Conservation (phyloP, 768 basidiomycete genomes). For the Tephrocybe sp. region DNA sequence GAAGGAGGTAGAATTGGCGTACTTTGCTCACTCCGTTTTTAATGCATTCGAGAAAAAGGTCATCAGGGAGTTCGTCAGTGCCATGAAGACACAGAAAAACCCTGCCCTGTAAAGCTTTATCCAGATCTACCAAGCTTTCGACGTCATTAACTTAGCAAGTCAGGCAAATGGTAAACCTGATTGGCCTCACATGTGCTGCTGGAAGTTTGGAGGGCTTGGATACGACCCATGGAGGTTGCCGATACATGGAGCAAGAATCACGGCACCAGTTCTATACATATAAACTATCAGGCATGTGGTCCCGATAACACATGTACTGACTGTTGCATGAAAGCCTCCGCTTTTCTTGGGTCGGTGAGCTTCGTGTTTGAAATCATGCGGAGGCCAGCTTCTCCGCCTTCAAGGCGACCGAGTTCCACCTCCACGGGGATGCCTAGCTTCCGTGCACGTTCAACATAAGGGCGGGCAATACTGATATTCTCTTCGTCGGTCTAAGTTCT, state of each 20-base stretch:
- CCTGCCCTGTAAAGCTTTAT: conserved; percentile 30
- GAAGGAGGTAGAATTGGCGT: not conserved
- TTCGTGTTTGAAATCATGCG: conserved; percentile 46
- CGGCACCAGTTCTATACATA: conserved; percentile 37
- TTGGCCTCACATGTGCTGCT: conserved; percentile 37
- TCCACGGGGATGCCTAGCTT: conserved; percentile 41
- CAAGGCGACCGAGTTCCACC: conserved; percentile 46
- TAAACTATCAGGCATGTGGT: not conserved
- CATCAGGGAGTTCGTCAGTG: conserved; percentile 43
- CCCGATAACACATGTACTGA: conserved; percentile 9
- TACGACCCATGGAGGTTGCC: conserved; percentile 48
- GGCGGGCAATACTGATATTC: conserved; percentile 41
- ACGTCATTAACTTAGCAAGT: not conserved
- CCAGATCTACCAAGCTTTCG: conserved; percentile 35
- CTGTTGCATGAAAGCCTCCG: conserved; percentile 40
- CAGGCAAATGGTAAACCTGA: not conserved
- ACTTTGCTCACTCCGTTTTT: conserved; percentile 45
- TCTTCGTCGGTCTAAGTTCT: conserved; percentile 44
- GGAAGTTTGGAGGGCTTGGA: conserved; percentile 43
- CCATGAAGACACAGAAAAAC: conserved; percentile 43
- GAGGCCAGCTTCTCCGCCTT: conserved; percentile 49
- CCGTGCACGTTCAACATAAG: conserved; percentile 41
- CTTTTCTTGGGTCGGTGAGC: conserved; percentile 42
- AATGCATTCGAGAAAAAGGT: conserved; percentile 43
- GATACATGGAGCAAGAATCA: conserved; percentile 45